Percentiles rank a stretch among this genome's conserved stretches.
Conservation (phyloP, 2,329 filamentous ascomycete genomes). For the Aspergillus texensis region DNA sequence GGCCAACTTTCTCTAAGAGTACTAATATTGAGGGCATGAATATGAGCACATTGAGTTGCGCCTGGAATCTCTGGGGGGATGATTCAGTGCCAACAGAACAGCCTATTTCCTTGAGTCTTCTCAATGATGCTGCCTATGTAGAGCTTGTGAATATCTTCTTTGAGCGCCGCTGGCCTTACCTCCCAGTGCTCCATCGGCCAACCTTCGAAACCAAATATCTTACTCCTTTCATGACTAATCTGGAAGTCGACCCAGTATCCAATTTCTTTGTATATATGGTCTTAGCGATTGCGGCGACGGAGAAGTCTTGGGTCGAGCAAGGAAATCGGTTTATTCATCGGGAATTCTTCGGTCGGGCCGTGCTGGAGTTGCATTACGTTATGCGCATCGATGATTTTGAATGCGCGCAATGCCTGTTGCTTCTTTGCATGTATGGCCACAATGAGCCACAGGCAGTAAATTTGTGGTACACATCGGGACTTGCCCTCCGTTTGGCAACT, state of each 20-base stretch:
- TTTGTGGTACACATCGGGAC: slow-evolving; percentile 27
- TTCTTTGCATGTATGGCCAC: slow-evolving; percentile 30
- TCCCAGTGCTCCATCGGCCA: slow-evolving; percentile 26
- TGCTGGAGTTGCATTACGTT: slow-evolving; percentile 17
- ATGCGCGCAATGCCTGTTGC: slow-evolving; percentile 28
- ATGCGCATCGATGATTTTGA: slow-evolving; percentile 24
- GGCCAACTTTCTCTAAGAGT: not conserved
- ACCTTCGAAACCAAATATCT: not conserved
- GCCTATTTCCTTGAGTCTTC: not conserved
- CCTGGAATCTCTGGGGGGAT: slow-evolving; percentile 19
- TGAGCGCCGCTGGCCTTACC: slow-evolving; percentile 28
- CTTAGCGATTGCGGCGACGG: slow-evolving; percentile 25
- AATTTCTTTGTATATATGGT: slow-evolving; percentile 28
- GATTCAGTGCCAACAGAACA: not conserved
- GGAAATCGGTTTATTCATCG: not conserved
- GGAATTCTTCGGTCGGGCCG: slow-evolving; percentile 15
- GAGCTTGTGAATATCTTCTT: slow-evolving; percentile 26
- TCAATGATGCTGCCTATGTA: slow-evolving; percentile 5
- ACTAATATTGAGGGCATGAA: slow-evolving; percentile 2
- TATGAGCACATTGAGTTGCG: slow-evolving; percentile 15
- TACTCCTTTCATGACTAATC: too few species aligned
- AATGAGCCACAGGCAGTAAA: slow-evolving; percentile 31
- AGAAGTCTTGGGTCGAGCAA: slow-evolving; percentile 16
- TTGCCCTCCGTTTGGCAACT: slow-evolving; percentile 25
- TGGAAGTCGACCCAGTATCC: not conserved